A percentile compares a stretch with the other conserved stretches of the same genome.
These are phyloP conservation scores for Musa schizocarpa DNA, from an alignment of 176 grass and related monocot genomes.

Conservation along the genomic window DNA sequence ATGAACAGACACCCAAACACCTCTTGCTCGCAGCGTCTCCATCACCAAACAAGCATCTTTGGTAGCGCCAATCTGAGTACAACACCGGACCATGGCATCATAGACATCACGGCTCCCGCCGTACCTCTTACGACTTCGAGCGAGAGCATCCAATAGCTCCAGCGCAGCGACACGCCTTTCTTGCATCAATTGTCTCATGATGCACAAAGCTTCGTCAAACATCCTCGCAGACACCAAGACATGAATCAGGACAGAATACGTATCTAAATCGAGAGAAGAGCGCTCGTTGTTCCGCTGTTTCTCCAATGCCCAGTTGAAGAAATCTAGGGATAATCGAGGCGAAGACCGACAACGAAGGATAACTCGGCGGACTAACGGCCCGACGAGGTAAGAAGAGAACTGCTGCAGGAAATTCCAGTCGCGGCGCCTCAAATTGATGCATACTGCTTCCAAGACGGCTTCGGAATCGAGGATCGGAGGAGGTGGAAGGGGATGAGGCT, in stretches of 20 bases:
- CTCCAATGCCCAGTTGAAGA: conserved; percentile 1
- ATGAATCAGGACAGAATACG: conserved; percentile 2
- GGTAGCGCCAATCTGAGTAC: conserved; percentile 17
- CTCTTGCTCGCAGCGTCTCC: conserved; percentile 7
- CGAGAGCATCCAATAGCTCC: conserved; percentile 11
- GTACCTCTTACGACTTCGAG: background rate
- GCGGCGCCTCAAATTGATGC: conserved; percentile 9
- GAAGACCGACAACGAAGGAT: conserved; percentile 2
- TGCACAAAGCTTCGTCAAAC: conserved; percentile 15
- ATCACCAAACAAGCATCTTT: conserved; percentile 19
- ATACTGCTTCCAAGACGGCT: conserved; percentile 4
- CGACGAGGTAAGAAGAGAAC: background rate
- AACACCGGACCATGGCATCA: conserved; percentile 16
- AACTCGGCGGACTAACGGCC: background rate
- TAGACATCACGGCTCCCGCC: conserved; percentile 9
- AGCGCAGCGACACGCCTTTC: conserved; percentile 1
- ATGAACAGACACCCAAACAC: conserved; percentile 17
- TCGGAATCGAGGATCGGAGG: background rate
- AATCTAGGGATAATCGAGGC: conserved; percentile 5
- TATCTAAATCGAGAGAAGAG: conserved; percentile 6
- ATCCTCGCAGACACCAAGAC: conserved; percentile 12
- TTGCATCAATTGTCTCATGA: conserved; percentile 18
- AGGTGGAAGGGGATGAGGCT: background rate
- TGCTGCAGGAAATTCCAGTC: conserved; percentile 12
- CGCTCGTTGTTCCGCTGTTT: background rate